These are phyloP conservation scores for Inonotus hispidus DNA, from an alignment of 1,284 basidiomycete genomes.

Conservation along the genomic window DNA sequence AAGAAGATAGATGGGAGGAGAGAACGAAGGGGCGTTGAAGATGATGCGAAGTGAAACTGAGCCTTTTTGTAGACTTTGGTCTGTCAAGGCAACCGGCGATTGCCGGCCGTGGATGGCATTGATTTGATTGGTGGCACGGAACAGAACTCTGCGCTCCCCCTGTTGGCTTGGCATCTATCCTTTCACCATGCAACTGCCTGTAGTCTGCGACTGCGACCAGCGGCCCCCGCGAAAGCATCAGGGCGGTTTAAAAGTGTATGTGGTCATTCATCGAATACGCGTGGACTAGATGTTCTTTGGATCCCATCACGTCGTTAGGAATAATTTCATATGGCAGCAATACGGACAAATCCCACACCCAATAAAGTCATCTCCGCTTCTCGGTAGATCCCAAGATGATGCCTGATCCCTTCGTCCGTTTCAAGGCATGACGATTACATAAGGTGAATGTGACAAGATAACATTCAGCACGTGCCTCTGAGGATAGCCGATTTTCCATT, in stretches of 20 bases:
- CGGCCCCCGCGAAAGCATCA: neutral
- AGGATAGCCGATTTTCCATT: neutral
- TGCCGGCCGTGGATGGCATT: neutral
- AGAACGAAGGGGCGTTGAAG: conserved; percentile 16
- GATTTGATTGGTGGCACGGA: neutral
- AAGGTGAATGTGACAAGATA: neutral
- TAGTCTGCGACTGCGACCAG: neutral
- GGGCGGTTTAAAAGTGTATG: too few relatives aligned
- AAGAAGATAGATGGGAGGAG: conserved; percentile 4
- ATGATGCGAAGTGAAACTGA: conserved; percentile 4
- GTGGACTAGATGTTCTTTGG: neutral
- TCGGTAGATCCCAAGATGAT: neutral
- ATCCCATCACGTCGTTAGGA: neutral
- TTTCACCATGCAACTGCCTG: too few relatives aligned
- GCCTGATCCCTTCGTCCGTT: too few relatives aligned
- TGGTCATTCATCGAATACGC: too few relatives aligned
- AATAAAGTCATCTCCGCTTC: neutral
- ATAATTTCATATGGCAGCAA: neutral
- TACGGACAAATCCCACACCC: neutral
- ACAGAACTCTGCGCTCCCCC: neutral
- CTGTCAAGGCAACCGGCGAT: neutral
- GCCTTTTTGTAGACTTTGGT: neutral
- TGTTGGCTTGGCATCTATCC: too few relatives aligned
- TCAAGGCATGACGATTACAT: too few relatives aligned
- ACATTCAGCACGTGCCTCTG: neutral